Base-by-base conservation (phyloP, 495 filamentous ascomycete genomes). In the Penicillium lagena region DNA sequence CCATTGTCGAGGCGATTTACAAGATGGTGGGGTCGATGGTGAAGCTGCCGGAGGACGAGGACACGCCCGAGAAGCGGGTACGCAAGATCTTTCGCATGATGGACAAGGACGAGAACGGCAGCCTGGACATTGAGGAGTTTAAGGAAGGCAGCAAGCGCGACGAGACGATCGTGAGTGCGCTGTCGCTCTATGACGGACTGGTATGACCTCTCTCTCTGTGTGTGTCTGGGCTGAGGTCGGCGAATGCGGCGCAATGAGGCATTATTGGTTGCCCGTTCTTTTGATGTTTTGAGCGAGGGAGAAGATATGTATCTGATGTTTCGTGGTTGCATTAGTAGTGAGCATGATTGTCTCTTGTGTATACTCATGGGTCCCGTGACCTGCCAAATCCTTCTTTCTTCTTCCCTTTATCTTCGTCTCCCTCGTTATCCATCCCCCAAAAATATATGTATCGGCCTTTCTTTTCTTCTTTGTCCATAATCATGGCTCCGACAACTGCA, bases 11-110 rank as follows among this genome's bases (percentile, higher is more conserved):
- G 73, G 93, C 93, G 42, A 98, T 98, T 51, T 98, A 98, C 70
- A 98, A 98, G 73, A 97, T 98, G 93, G 93, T 97, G 52, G 93
- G 93, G 46, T 95, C 90, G 9, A 98, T 98, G 93, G 93, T 97
- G 60, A 97, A 97, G 66, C 78, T 98, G 27, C 94, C 94, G 33
- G 88, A 95, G 64, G 93, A 98, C 67, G 93, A 98, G 70, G 91
- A 97, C 68, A 98, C 93, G 42, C 93, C 93, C 14, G 90, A 98
- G 72, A 98, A 98, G 75, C 87, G 94, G 38, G 93, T 98, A 27
- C 81, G 76, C 60, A 98, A 98, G 74, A 98, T 98, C 65, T 98
- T 98, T 73, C 81, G 86, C 55, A 96, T 97, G 93, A 98, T 98
- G 93, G 93, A 98, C 72, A 98, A 98, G 73, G 93, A 98, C 61